phyloP scores from a whole-genome alignment of 306 rosid species.

The Lathyrus aphaca region DNA sequence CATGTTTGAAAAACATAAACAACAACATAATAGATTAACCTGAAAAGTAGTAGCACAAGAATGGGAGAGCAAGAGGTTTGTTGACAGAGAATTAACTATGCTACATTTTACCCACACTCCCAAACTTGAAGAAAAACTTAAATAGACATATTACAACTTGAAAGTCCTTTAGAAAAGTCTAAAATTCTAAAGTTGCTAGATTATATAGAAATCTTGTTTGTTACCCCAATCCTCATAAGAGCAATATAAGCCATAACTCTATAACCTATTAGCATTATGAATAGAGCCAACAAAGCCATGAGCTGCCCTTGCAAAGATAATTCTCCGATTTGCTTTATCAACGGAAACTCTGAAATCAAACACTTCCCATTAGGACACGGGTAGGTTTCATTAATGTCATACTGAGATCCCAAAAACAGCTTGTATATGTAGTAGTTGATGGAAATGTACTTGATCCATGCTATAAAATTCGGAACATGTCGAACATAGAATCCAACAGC shows the following conservation, averaged over 20 bases:
- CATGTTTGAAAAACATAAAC: too few relatives aligned
- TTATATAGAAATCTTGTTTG: conserved; percentile 35
- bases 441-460: conserved; percentile 4
- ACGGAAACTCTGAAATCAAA: conserved; percentile 46
- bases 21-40: too few relatives aligned
- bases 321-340: conserved; percentile 53
- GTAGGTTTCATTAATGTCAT: conserved; percentile 44
- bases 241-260: conserved; percentile 64
- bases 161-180: background rate
- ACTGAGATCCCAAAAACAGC: conserved; percentile 70
- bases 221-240: conserved; percentile 65
- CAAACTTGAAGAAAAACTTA: background rate
- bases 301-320: conserved; percentile 41
- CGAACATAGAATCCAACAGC: background rate
- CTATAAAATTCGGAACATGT: background rate
- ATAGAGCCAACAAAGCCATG: conserved; percentile 41
- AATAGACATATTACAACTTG: background rate
- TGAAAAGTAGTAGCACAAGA: too few relatives aligned
- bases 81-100: background rate
- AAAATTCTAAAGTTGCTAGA: background rate
- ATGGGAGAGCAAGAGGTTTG: too few relatives aligned
- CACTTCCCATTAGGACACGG: conserved; percentile 47
- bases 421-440: conserved; percentile 57
- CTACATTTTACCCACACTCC: background rate
- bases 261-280: conserved; percentile 56